Evolutionary conservation across 2,329 filamentous ascomycete genomes (phyloP), one percentile per base, ranked within the genome.

Genomic region (Colletotrichum coccodes): DNA sequence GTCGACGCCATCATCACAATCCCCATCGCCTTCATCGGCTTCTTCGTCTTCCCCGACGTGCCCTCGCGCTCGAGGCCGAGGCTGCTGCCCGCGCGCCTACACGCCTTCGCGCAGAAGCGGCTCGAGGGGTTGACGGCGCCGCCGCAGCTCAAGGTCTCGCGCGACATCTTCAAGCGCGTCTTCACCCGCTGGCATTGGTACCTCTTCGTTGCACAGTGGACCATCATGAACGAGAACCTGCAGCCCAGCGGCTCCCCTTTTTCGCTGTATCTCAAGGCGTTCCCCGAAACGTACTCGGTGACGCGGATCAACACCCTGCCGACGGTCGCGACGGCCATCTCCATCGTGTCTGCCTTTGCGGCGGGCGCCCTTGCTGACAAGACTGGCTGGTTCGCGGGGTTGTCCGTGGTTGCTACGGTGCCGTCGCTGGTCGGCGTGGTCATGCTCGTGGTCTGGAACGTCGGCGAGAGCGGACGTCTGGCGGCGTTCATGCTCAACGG

Each of bases 1-100:
- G 87, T 90, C n/a, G 87, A 89, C 68, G 86, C 85, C 1, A 79
- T 87, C 28, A 88, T 89, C 73, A 87, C 85, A 1, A 78, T 89
- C 4, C 86, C 85, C 0, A 83, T 89, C 16, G 85, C 86, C 0
- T 68, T 88, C 4, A 76, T 87, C 42, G 83, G 82, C 23, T 82
- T 81, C 59, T 75, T 77, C 23, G 70, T 74, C 44, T 79, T 78
- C 46, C 76, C 75, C 0, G 76, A 79, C 50, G 75, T 76, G 4
- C 77, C 77, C 14, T 73, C 73, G 44, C 75, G 76, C n/a, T 71
- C 71, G 54, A 74, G 73, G 5, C 77, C 80, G 3, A 76, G 77
- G 16, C 78, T 75, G 38, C 52, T 82, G 6, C 75, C 77, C 0
- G 76, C 68, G 26, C 71, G 68, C 32, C 72, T 71, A 47, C 76